Base-by-base conservation (phyloP, 2,329 filamentous ascomycete species). In the Didymella pomorum region DNA sequence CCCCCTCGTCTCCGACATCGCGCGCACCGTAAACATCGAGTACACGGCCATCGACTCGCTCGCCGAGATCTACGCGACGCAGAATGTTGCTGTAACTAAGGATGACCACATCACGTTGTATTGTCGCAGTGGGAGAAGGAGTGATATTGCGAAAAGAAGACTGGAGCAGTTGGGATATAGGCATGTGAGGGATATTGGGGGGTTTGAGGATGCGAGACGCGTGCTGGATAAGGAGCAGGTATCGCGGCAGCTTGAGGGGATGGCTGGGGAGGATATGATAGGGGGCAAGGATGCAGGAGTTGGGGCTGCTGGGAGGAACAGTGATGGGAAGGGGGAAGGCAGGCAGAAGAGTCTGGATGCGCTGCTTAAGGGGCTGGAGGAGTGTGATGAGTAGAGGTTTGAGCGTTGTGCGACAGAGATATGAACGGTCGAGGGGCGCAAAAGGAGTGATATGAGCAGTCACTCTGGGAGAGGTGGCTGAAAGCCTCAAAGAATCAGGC, bases 81-180 rank as follows among this genome's bases (percentile, higher is more conserved):
- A 48, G 21, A 63, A 66, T 29, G 60, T 70, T 35, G 44, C 53
- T 1, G 62, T 74, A 0, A 9, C 20, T 6, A 75, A 75, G 33
- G 48, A 62, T 9, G 72, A 74, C 29, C 44, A 63, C n/a, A 75
- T 78, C 20, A 75, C 74, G 11, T 61, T 78, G 31, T 78, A 78
- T 51, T 78, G 76, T 47, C 73, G 75, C 12, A 73, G 70, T 3
- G 76, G 76, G 0, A 60, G 76, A 18, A 59, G 76, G 2, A 75
- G 71, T 1, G 66, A 66, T 23, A 73, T 78, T 46, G 76, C 76
- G 29, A 54, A 71, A 47, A 62, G 66, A 50, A 68, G 62, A 57
- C 44, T 78, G 53, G 65, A 55, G 57, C 57, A 61, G 7, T 31
- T 76, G 55, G 76, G 76, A 16, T 77, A 68, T 50, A 20, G 18